Conservation (phyloP, 768 basidiomycete genomes). For the Panus rudis region DNA sequence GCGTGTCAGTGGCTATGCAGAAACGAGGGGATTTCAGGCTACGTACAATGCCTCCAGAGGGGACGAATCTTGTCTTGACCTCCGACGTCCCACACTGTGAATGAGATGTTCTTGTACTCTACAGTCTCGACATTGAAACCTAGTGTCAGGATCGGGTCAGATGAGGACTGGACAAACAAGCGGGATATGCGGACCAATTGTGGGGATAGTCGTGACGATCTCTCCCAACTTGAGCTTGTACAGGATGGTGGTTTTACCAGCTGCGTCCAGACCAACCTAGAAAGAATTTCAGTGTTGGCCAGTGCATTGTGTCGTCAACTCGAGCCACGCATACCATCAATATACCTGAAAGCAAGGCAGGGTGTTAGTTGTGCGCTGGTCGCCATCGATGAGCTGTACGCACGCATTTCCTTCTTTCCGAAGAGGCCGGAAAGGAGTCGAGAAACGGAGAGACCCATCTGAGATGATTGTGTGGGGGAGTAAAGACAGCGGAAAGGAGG, state of each 20-base stretch:
- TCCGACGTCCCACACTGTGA: constrained; percentile 99
- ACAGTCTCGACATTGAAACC: constrained; percentile 99
- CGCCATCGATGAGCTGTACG: constrained; percentile 33
- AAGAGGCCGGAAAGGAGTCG: constrained; percentile 77
- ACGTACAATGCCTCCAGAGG: constrained; percentile 99
- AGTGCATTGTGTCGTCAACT: too few species aligned
- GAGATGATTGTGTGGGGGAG: constrained; percentile 19
- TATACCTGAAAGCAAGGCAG: constrained; percentile 61
- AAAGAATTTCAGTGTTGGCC: background rate
- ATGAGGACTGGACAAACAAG: constrained; percentile 7
- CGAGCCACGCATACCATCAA: constrained; percentile 62
- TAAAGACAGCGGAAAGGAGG: constrained; percentile 12
- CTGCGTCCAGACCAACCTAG: constrained; percentile 98
- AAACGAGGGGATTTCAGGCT: constrained; percentile 12
- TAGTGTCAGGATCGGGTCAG: constrained; percentile 28
- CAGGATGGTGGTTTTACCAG: constrained; percentile 96
- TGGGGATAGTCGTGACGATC: constrained; percentile 99
- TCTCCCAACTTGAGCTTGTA: constrained; percentile 99
- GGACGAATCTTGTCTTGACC: constrained; percentile 99
- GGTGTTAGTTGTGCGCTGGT: constrained; percentile 15
- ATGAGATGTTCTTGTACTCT: constrained; percentile 99
- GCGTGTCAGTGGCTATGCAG: constrained; percentile 8
- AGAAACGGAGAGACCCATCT: constrained; percentile 78
- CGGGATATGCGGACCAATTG: constrained; percentile 71
- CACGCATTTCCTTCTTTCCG: constrained; percentile 99